Evolutionary conservation across 2,329 filamentous ascomycete species (phyloP), one percentile per base, ranked within the genome.

Genomic region (Ascomycota sp.): DNA sequence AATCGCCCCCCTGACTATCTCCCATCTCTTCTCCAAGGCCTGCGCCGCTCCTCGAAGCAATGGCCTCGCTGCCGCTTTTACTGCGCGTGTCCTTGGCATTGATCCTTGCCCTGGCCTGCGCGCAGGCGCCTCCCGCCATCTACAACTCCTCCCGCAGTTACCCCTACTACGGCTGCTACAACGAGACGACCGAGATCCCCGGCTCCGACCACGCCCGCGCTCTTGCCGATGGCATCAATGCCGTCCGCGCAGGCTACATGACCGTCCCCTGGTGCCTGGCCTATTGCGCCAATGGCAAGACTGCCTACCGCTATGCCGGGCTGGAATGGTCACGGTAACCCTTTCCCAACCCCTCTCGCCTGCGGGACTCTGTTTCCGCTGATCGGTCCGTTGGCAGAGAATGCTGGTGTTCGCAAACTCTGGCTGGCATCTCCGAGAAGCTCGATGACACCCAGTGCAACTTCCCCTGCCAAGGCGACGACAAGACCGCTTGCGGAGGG

Each of bases 371-470:
- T 21, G 9, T 4, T 9, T 10, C 3, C 13, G 9, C 33, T 39
- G 33, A 33, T 21, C 36, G 12, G 10, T 33, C 27, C 9, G 7
- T 26, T 7, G 9, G 6, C 27, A 66, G 65, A 35, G 67, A 72
- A 52, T 74, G 68, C 56, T 73, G 66, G 59, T 74, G 70, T 47
- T 57, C 62, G 16, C 52, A 59, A 12, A 52, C 52, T 32, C 43
- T 73, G n/a, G 58, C 58, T 7, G 47, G 50, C 7, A 54, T 68
- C 21, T 57, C 64, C 11, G 46, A 44, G 8, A 56, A 58, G 38
- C 47, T 69, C 8, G 43, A 55, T 25, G 66, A 70, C 16, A 41
- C 40, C 12, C 50, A 51, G 2, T 74, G 69, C 48, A 49, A 61
- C 36, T 55, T 61, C 26, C 49, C 63, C 0, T 74, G 70, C 41